A percentile compares a stretch with the other conserved stretches of the same genome.
Conservation (phyloP, 2,329 filamentous ascomycete species). For the Phialocephala subalpina region DNA sequence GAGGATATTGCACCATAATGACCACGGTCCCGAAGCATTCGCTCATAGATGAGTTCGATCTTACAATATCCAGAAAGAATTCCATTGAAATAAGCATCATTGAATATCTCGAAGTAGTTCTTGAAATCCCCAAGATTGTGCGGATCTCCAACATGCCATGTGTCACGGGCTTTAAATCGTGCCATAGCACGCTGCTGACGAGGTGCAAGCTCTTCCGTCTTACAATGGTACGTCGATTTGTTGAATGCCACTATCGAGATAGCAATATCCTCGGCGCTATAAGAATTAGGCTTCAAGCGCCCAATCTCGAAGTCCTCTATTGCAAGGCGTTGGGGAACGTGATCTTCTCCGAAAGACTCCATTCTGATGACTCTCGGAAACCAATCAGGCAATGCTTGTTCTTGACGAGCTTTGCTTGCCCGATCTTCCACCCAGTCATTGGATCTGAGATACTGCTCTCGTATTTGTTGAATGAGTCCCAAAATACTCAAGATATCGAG, state of each 20-base stretch:
- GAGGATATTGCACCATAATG: no score
- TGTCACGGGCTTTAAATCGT: not conserved
- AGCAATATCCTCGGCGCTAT: slow-evolving; percentile 1
- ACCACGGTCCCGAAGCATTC: no score
- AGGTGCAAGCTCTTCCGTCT: not conserved
- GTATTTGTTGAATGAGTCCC: not conserved
- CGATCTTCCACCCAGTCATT: not conserved
- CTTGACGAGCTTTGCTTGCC: not conserved
- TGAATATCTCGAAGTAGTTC: slow-evolving; percentile 18
- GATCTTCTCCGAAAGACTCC: slow-evolving; percentile 23
- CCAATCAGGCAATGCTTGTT: not conserved
- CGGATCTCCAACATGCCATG: slow-evolving; percentile 4
- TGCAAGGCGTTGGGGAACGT: not conserved
- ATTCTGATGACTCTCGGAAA: not conserved
- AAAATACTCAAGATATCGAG: not conserved
- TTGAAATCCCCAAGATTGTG: slow-evolving; percentile 6
- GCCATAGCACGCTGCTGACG: not conserved
- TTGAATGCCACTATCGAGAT: not conserved
- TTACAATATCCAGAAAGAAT: not conserved
- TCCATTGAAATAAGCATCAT: slow-evolving; percentile 15
- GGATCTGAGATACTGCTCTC: not conserved
- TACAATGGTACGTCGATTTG: not conserved
- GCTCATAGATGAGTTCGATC: not conserved
- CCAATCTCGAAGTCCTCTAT: slow-evolving; percentile 9
- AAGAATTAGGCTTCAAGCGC: not conserved